Base-by-base conservation (phyloP, 345 rosid genomes). In the Pistacia atlantica region DNA sequence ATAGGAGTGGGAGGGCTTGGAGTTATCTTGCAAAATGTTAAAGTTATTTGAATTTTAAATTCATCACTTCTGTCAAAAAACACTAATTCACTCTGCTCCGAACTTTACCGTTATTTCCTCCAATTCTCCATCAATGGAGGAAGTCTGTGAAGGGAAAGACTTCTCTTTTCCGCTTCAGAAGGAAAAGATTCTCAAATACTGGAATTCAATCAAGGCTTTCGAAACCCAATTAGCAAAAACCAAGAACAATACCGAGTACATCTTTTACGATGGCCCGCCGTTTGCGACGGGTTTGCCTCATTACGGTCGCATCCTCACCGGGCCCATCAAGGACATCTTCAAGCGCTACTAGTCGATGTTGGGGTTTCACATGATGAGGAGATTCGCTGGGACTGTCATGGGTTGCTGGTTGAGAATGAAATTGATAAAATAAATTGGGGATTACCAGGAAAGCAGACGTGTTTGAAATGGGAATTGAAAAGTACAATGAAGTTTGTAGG, bases 321-420 rank as follows among this genome's bases (percentile, higher is more conserved):
- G 25, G 25, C 0, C 25, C 25, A 25, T 25, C 25, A 25, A 25
- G 25, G 25, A 25, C 25, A 25, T 93, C 58, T 97, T 96, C 45
- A 96, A 97, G 0, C 89, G 99, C 12, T 77, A 25, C 25, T 97
- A 96, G 87, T 60, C 99, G 67, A 25, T 92, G 95, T 83, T 84
- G 4, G 98, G 98, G 3, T 91, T 89, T 82, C 99, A 96, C 65
- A 98, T 96, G 45, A 92, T 97, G 4, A 94, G 99, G 18, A 86
- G 99, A 3, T 96, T 96, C 72, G 99, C 2, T 96, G 99, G 99
- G 99, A 96, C 57, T 96, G 98, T 25, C 25, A 25, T 98, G 25
- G 25, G 25, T 25, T 25, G 25, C 25, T 1, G 25, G 25, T 25
- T 25, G 25, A 25, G 25, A 25, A 96, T 63, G 99, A 97, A 92